Percentiles rank a stretch among this genome's conserved stretches.
phyloP scores from a whole-genome alignment of 345 rosid genomes.

The Salix dunnii region DNA sequence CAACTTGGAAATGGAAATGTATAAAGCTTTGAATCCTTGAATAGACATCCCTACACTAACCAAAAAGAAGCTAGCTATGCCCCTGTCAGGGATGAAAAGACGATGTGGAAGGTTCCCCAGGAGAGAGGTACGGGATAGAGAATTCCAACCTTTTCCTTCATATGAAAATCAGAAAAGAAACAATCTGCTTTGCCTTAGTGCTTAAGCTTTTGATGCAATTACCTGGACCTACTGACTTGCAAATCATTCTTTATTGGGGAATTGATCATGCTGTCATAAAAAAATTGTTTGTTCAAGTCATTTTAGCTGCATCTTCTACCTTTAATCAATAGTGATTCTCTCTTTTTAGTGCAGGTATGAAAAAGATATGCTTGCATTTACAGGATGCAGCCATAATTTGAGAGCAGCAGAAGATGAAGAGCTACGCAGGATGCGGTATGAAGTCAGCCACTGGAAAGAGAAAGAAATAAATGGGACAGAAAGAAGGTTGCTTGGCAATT shows the following conservation, averaged over 20 bases:
- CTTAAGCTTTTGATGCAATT: not conserved
- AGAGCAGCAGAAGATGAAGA: slow-evolving; percentile 80
- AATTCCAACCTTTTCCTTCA: not conserved
- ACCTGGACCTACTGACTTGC: not conserved
- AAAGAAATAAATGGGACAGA: slow-evolving; percentile 91
- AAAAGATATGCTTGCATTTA: slow-evolving; percentile 98
- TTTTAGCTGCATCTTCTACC: not conserved
- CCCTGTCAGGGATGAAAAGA: too few relatives aligned
- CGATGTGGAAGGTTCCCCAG: too few relatives aligned
- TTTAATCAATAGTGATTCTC: not conserved
- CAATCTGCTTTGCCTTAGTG: not conserved
- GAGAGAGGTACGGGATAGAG: not conserved
- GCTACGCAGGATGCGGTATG: slow-evolving; percentile 69
- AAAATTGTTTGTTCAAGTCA: not conserved
- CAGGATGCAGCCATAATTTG: slow-evolving; percentile 91
- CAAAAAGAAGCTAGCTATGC: too few relatives aligned
- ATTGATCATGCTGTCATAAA: not conserved
- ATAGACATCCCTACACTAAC: too few relatives aligned
- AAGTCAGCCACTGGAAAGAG: slow-evolving; percentile 87
- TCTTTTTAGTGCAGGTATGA: slow-evolving; percentile 56
- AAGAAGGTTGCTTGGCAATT: slow-evolving; percentile 82
- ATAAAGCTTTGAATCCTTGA: too few relatives aligned
- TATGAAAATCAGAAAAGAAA: not conserved
- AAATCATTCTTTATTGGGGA: not conserved
- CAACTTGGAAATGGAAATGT: too few relatives aligned